Evolutionary conservation across 768 basidiomycete genomes (phyloP).

Genomic region (Calocera cornea): DNA sequence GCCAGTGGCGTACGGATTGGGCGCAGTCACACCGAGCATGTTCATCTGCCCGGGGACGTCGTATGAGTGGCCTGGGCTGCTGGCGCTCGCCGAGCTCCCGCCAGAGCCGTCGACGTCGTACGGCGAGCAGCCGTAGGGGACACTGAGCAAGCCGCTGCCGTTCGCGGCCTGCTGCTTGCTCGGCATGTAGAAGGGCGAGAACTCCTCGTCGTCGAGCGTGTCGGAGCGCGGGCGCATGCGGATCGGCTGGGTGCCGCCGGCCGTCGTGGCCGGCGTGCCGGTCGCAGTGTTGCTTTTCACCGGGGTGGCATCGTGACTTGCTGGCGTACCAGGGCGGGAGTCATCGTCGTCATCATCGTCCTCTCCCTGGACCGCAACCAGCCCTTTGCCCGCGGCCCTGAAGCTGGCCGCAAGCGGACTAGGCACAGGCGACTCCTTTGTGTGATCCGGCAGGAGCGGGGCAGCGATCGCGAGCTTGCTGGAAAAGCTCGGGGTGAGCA

Average conservation of each 20-base stretch:
- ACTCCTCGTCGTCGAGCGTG: constrained; percentile 56
- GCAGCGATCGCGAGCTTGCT: constrained; percentile 80
- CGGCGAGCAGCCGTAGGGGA: constrained; percentile 1
- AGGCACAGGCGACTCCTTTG: constrained; percentile 21
- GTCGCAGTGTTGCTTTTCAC: constrained; percentile 55
- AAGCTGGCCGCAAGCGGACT: constrained; percentile 19
- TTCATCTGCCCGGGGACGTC: neutral
- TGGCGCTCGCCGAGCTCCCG: neutral
- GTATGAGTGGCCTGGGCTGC: neutral
- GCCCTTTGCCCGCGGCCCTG: constrained; percentile 18
- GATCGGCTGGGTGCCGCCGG: constrained; percentile 8
- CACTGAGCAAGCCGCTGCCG: neutral
- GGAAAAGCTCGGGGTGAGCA: constrained; percentile 20
- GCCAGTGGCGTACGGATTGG: constrained; percentile 1
- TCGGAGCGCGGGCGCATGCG: constrained; percentile 8
- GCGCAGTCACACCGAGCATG: constrained; percentile 1
- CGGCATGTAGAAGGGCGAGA: constrained; percentile 58
- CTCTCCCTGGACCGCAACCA: constrained; percentile 5
- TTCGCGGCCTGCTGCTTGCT: constrained; percentile 14
- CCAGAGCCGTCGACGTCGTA: neutral
- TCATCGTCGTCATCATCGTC: constrained; percentile 2
- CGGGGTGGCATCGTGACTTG: neutral
- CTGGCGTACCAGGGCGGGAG: neutral
- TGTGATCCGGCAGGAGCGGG: constrained; percentile 60
- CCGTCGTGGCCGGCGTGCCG: constrained; percentile 35